Base-by-base conservation (phyloP, 1,284 basidiomycete genomes). In the Trichosporon faecale region DNA sequence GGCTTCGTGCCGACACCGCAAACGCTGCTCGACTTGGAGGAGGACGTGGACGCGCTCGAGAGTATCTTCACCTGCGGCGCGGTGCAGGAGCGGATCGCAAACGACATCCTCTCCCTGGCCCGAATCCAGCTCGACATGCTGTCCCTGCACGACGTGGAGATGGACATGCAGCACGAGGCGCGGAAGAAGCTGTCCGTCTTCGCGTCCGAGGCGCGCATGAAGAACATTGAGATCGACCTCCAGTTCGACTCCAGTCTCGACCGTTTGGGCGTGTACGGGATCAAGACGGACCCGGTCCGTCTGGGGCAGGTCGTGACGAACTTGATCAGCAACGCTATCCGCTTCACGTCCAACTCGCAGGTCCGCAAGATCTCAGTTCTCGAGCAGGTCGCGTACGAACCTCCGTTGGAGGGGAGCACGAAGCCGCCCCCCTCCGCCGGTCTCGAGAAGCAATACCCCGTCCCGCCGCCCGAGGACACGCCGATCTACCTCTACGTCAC, bases 11-110 rank as follows among this genome's bases (percentile, higher is more conserved):
- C 83, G 4, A 77, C 76, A 0, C 64, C 73, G n/a, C 76, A 76
- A 52, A 70, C 83, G 6, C 46, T 85, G 16, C 68, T 64, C 16
- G 80, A 79, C 61, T 75, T 85, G 12, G 80, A 80, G 14, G 83
- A 84, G 49, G 67, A 65, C 33, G 66, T 61, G 52, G 68, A 65
- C 31, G 84, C 83, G 66, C 71, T 72, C 8, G 72, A 73, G 21
- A 69, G 69, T 64, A 78, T 79, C 66, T 76, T 79, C 52, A 77
- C 77, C 33, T 83, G 83, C 70, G 83, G 84, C 46, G 76, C 84
- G 16, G 79, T 82, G 0, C 84, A 85, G 73, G 82, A 83, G 66
- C 79, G 84, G 5, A 84, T 85, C 46, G 83, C 84, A 2, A 82
- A 81, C 49, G 84, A 85, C 65, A 79, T 85, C n/a, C 76, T 84